These are phyloP conservation scores for Saccharomycopsis synnaedendra DNA, from an alignment of 805 yeast genomes.

Conservation along the genomic window DNA sequence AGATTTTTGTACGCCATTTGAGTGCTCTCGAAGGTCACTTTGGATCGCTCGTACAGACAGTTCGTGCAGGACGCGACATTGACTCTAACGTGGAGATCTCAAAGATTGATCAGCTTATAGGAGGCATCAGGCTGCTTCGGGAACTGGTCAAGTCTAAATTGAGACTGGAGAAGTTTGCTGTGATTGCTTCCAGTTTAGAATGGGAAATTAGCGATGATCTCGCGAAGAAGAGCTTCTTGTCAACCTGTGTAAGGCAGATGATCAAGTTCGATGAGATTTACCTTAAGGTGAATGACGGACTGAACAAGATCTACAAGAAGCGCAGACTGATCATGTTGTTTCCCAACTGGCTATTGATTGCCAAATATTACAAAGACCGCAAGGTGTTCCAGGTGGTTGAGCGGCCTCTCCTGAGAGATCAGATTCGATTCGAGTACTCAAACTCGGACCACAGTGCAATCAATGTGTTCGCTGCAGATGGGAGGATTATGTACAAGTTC, in stretches of 20 bases:
- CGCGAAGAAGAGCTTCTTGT: slow-evolving; percentile 10
- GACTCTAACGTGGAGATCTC: slow-evolving; percentile 10
- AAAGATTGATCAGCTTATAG: background rate
- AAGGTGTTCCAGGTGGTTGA: slow-evolving; percentile 13
- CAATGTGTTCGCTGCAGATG: slow-evolving; percentile 13
- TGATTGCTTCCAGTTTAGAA: slow-evolving; percentile 1
- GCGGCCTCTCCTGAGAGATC: slow-evolving; percentile 9
- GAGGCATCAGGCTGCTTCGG: slow-evolving; percentile 1
- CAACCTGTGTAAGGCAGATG: slow-evolving; percentile 4
- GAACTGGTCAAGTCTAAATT: slow-evolving; percentile 8
- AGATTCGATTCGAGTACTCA: slow-evolving; percentile 12
- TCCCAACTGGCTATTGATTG: slow-evolving; percentile 14
- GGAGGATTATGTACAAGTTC: slow-evolving; percentile 13
- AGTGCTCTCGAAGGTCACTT: background rate
- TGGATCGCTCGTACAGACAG: slow-evolving; percentile 1
- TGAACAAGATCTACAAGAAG: slow-evolving; percentile 15
- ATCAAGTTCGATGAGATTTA: slow-evolving; percentile 11
- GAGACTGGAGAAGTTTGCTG: slow-evolving; percentile 6
- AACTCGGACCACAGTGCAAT: slow-evolving; percentile 15
- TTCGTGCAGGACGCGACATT: slow-evolving; percentile 5
- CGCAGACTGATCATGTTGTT: slow-evolving; percentile 14
- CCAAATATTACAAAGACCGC: slow-evolving; percentile 8
- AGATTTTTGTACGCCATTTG: slow-evolving; percentile 8
- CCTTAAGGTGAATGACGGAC: slow-evolving; percentile 14
- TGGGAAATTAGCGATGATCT: slow-evolving; percentile 9